A percentile compares a stretch with the other conserved stretches of the same genome.
Conservation (phyloP, 208 protist genomes). For the Trypanosoma caninum region DNA sequence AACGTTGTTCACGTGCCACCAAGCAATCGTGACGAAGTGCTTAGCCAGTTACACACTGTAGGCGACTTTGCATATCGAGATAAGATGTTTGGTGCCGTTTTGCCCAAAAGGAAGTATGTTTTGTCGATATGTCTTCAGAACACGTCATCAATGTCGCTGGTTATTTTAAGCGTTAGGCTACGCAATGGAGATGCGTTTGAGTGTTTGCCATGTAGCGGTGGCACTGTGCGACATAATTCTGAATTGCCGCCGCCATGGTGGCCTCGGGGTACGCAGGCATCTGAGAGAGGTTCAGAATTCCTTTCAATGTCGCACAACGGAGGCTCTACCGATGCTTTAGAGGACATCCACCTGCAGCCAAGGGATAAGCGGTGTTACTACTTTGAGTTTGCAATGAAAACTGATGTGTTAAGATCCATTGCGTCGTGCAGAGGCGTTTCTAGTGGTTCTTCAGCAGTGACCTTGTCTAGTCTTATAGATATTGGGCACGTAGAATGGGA, state of each 20-base stretch:
- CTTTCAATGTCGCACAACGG: conserved; percentile 20
- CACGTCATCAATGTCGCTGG: conserved; percentile 24
- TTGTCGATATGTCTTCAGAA: conserved; percentile 46
- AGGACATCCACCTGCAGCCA: conserved; percentile 30
- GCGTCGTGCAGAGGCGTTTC: conserved; percentile 6
- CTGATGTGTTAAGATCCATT: conserved; percentile 31
- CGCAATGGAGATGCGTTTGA: conserved; percentile 16
- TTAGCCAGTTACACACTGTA: background rate
- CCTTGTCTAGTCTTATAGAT: conserved; percentile 21
- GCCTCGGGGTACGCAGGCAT: background rate
- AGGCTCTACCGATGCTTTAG: conserved; percentile 13
- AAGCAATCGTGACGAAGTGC: background rate
- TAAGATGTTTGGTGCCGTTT: conserved; percentile 14
- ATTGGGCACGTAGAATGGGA: conserved; percentile 51
- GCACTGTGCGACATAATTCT: background rate
- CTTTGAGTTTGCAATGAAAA: conserved; percentile 33
- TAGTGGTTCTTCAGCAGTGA: background rate
- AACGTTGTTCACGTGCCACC: conserved; percentile 12
- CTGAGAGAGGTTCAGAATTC: background rate
- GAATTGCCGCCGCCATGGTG: conserved; percentile 11
- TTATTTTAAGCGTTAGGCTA: conserved; percentile 34
- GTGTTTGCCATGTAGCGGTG: conserved; percentile 3
- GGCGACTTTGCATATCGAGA: background rate
- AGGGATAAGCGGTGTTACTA: conserved; percentile 34
- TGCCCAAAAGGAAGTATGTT: conserved; percentile 26